These are phyloP conservation scores for Sporothrix inflata DNA, from an alignment of 2,329 filamentous ascomycete genomes.

Conservation along the genomic window DNA sequence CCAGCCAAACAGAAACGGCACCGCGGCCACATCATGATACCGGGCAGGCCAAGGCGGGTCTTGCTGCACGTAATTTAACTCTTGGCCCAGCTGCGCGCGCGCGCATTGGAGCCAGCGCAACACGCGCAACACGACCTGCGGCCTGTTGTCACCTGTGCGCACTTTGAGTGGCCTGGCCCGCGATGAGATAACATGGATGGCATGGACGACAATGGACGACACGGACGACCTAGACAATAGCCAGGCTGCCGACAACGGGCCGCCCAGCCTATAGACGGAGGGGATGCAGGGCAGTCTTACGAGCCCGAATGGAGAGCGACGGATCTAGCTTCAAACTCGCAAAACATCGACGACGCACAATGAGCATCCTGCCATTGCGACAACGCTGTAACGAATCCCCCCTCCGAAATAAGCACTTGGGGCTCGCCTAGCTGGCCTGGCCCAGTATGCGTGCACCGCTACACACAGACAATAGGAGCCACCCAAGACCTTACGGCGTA, in stretches of 20 bases:
- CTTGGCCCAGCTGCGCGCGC: neutral
- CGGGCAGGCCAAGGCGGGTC: constrained; percentile 19
- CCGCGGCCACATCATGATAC: constrained; percentile 18
- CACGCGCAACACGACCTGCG: neutral
- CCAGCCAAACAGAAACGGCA: constrained; percentile 16
- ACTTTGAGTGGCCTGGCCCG: neutral
- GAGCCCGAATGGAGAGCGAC: neutral
- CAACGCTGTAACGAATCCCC: neutral
- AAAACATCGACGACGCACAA: neutral
- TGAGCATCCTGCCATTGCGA: constrained; percentile 8
- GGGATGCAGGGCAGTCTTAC: neutral
- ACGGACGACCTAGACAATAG: neutral
- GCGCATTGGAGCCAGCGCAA: constrained; percentile 13
- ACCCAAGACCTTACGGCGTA: neutral
- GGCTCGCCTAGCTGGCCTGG: neutral
- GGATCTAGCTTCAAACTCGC: constrained; percentile 13
- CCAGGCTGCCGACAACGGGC: neutral
- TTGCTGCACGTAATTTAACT: constrained; percentile 27
- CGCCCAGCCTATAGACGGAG: neutral
- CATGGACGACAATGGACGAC: neutral
- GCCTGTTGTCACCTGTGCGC: neutral
- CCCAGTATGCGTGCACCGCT: constrained; percentile 10
- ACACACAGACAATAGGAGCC: constrained; percentile 6
- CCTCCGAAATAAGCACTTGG: neutral
- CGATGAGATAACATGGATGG: neutral